Evolutionary conservation across 2,329 filamentous ascomycete species (phyloP).

Genomic region (Didymella pinodella): DNA sequence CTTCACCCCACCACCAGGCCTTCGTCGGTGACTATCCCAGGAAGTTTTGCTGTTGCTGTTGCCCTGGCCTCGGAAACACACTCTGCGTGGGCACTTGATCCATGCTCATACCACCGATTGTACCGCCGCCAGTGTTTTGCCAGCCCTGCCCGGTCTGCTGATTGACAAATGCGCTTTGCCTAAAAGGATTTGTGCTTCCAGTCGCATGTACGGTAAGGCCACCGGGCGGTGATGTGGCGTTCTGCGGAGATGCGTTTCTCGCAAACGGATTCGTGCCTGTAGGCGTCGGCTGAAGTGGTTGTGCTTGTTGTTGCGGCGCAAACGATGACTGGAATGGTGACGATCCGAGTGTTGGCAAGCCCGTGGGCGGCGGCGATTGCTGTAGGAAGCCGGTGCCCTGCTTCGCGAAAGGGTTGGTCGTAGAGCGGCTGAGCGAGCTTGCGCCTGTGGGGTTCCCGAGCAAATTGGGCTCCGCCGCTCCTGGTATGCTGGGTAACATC

Average conservation of each 20-base stretch:
- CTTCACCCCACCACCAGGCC: not conserved
- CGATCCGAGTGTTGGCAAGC: slow-evolving; percentile 39
- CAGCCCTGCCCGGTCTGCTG: slow-evolving; percentile 87
- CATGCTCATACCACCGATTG: slow-evolving; percentile 75
- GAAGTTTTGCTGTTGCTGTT: slow-evolving; percentile 46
- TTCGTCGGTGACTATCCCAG: slow-evolving; percentile 30
- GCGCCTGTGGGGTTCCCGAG: slow-evolving; percentile 43
- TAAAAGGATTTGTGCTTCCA: slow-evolving; percentile 92
- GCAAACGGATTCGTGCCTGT: slow-evolving; percentile 78
- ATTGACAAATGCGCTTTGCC: slow-evolving; percentile 88
- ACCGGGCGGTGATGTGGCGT: slow-evolving; percentile 38
- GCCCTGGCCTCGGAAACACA: slow-evolving; percentile 83
- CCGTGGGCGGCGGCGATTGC: slow-evolving; percentile 36
- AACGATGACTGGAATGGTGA: slow-evolving; percentile 44
- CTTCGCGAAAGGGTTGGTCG: slow-evolving; percentile 89
- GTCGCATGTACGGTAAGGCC: slow-evolving; percentile 74
- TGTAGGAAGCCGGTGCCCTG: slow-evolving; percentile 49
- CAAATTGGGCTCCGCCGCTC: slow-evolving; percentile 38
- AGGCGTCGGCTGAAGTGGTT: slow-evolving; percentile 63
- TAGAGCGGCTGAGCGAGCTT: slow-evolving; percentile 64
- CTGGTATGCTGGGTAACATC: slow-evolving; percentile 65
- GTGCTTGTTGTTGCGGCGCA: slow-evolving; percentile 47
- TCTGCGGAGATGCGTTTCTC: slow-evolving; percentile 58
- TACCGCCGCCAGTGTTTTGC: slow-evolving; percentile 79
- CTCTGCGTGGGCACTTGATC: slow-evolving; percentile 81